These are phyloP conservation scores for Phoenix dactylifera DNA, from an alignment of 176 grass and related monocot species.

Conservation along the genomic window DNA sequence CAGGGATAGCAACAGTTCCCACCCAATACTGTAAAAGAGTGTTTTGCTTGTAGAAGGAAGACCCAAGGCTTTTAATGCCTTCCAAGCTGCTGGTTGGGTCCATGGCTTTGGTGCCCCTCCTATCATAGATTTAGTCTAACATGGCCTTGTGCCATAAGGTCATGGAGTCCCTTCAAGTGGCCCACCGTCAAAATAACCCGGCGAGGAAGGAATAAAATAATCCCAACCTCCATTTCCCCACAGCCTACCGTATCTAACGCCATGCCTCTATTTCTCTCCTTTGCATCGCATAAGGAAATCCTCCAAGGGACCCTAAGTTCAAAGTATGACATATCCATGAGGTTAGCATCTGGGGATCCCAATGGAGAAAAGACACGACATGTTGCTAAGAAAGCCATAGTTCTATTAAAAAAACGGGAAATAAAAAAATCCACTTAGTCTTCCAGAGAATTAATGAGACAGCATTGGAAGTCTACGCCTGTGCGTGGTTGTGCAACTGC, in stretches of 20 bases:
- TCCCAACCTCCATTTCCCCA: neutral
- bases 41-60: constrained; percentile 29
- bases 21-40: neutral
- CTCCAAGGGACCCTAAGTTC: too few species aligned
- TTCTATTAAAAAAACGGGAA: neutral
- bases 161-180: constrained; percentile 10
- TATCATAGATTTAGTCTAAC: neutral
- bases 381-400: neutral
- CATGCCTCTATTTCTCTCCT: neutral
- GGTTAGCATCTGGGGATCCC: neutral
- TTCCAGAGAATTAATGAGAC: constrained; percentile 21
- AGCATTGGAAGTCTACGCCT: constrained; percentile 14
- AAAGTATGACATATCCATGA: too few species aligned
- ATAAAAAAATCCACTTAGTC: neutral
- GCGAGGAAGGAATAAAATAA: neutral
- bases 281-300: too few species aligned
- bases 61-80: constrained; percentile 35
- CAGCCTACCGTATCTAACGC: neutral
- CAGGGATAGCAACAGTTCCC: too few species aligned
- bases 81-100: constrained; percentile 26
- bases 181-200: neutral
- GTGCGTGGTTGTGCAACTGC: constrained; percentile 2
- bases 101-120: constrained; percentile 22
- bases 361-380: neutral
- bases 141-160: constrained; percentile 10